phyloP scores from a whole-genome alignment of 371 early-diverging fungal species.

The Syncephalis plumigaleata region DNA sequence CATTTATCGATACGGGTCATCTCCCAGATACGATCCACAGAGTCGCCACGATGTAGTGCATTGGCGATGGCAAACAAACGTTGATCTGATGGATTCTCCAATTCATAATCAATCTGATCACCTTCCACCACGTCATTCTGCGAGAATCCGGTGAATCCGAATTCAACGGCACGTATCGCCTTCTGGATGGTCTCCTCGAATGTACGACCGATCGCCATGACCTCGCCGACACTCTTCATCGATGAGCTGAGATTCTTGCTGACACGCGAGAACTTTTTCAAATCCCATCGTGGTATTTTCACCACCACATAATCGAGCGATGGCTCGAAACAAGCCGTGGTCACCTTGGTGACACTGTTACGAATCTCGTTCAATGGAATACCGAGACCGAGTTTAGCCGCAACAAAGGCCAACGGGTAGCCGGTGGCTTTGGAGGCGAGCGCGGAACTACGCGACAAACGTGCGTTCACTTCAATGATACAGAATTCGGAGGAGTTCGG shows the following conservation, averaged over 20 bases:
- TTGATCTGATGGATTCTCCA: constrained; percentile 70
- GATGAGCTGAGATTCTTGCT: constrained; percentile 68
- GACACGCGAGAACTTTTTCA: constrained; percentile 86
- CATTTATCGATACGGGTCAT: constrained; percentile 85
- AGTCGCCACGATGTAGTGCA: constrained; percentile 62
- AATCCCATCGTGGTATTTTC: constrained; percentile 95
- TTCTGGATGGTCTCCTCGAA: constrained; percentile 94
- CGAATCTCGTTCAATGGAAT: constrained; percentile 74
- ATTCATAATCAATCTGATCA: constrained; percentile 52
- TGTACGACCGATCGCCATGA: constrained; percentile 88
- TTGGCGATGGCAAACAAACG: constrained; percentile 87
- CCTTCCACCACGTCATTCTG: constrained; percentile 36
- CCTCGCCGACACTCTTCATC: constrained; percentile 94
- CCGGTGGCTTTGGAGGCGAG: constrained; percentile 95
- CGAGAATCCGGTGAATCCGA: constrained; percentile 58
- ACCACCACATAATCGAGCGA: constrained; percentile 83
- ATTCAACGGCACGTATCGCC: constrained; percentile 88
- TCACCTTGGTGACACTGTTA: constrained; percentile 84
- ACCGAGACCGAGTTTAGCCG: constrained; percentile 86
- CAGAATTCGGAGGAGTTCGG: constrained; percentile 81
- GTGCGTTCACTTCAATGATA: constrained; percentile 94
- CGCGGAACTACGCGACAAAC: constrained; percentile 77
- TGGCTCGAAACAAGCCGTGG: constrained; percentile 93
- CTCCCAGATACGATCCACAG: constrained; percentile 70
- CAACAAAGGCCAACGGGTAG: constrained; percentile 93